Base-by-base conservation (phyloP, 768 basidiomycete species). In the Boletus coccyginus region DNA sequence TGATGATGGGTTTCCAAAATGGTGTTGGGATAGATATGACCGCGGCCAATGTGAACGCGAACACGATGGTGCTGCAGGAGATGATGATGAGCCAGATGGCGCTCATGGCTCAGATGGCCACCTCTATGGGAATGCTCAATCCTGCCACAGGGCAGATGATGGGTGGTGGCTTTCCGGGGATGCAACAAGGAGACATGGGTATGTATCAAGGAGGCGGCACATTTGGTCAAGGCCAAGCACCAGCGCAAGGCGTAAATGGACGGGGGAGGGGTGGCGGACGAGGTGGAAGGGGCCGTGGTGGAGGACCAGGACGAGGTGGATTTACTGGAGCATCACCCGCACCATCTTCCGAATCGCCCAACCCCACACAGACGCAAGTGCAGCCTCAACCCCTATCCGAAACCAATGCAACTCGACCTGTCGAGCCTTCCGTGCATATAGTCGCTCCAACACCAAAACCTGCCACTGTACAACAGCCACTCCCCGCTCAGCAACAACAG, bases 81-180 rank as follows among this genome's bases (percentile, higher is more conserved):
- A 87, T 94, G 81, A 86, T 94, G 84, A 86, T 90, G 82, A 90
- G 82, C 70, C 88, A 94, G 69, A 92, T 92, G 89, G 88, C 91
- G 29, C 79, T 95, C 66, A 94, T 95, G 94, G 85, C 89, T 53
- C 92, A 94, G 74, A 90, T 96, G 86, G 90, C 90, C 41, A 80
- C 85, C 32, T 86, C 84, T 36, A 88, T 93, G 82, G 90, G 87
- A 31, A 87, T 92, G 70, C 78, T 90, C 61, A 84, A 82, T 62
- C 82, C 86, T 13, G 66, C 73, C 24, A 75, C 79, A 11, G 83
- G 79, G 10, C 84, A 83, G 65, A 83, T 82, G 61, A 75, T 79
- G 73, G 77, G 74, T 46, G 78, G 74, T 46, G 84, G 79, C 29
- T 84, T 79, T 19, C 84, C 84, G 49, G 84, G 84, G 3, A 80